Evolutionary conservation across 129 eudicot species (phyloP).

Genomic region (Chrysanthemum seticuspe): DNA sequence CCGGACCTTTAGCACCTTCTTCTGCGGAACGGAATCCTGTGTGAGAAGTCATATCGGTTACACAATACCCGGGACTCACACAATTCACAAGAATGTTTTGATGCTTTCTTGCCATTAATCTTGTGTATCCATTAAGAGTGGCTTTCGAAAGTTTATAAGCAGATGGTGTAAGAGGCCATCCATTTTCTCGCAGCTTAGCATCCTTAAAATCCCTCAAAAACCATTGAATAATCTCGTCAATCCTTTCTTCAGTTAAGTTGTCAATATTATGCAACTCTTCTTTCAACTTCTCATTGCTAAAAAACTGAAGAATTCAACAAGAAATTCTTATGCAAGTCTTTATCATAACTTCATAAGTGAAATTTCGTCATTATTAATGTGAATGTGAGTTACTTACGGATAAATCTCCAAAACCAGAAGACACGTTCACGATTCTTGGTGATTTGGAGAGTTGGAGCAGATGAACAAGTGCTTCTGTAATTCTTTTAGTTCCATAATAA

Average conservation of each 20-base stretch:
- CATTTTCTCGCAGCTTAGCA: slow-evolving; percentile 25
- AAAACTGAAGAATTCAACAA: slow-evolving; percentile 16
- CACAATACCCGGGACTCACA: slow-evolving; percentile 41
- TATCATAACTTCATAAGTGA: too few species aligned
- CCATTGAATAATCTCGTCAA: slow-evolving; percentile 33
- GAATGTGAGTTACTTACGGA: slow-evolving; percentile 2
- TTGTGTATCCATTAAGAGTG: slow-evolving; percentile 37
- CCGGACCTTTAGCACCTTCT: slow-evolving; percentile 47
- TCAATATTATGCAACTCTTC: slow-evolving; percentile 29
- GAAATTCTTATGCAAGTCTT: not conserved
- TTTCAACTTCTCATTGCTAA: slow-evolving; percentile 36
- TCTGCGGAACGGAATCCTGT: slow-evolving; percentile 33
- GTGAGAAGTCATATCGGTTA: slow-evolving; percentile 38
- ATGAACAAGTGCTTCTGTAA: slow-evolving; percentile 23
- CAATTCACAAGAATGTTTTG: slow-evolving; percentile 27
- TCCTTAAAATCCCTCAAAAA: slow-evolving; percentile 38
- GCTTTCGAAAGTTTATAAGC: slow-evolving; percentile 43
- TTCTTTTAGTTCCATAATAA: slow-evolving; percentile 18
- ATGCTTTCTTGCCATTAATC: slow-evolving; percentile 27
- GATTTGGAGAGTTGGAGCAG: slow-evolving; percentile 28
- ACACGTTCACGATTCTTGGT: slow-evolving; percentile 24
- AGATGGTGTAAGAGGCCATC: slow-evolving; percentile 39
- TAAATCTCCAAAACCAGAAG: slow-evolving; percentile 4
- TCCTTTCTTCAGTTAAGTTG: slow-evolving; percentile 30
- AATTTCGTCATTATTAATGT: not conserved